Conservation (phyloP, 495 filamentous ascomycete species). For the Ramalina intermedia region DNA sequence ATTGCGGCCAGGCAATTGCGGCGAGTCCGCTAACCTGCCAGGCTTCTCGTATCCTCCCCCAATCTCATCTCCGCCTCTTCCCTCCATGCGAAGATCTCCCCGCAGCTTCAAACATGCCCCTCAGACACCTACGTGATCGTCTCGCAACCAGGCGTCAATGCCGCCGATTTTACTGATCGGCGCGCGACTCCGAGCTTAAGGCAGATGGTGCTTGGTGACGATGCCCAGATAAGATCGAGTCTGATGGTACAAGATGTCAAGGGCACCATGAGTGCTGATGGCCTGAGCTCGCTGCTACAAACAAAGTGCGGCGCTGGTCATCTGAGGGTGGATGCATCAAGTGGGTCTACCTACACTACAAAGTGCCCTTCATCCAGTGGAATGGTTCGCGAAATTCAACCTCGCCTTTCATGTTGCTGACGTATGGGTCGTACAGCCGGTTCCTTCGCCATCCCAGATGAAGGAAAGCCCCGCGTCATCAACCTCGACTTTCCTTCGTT, state of each 20-base stretch:
- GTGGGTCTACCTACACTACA: constrained; percentile 27
- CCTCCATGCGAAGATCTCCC: constrained; percentile 21
- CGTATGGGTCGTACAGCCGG: constrained; percentile 22
- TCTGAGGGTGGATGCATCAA: constrained; percentile 45
- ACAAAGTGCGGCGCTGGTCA: constrained; percentile 37
- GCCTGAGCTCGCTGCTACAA: constrained; percentile 37
- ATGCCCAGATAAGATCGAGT: constrained; percentile 33
- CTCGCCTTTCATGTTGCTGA: not conserved
- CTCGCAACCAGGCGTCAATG: constrained; percentile 61
- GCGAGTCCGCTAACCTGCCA: constrained; percentile 14
- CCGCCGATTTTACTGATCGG: constrained; percentile 42
- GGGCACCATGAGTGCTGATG: constrained; percentile 42
- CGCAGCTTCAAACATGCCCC: constrained; percentile 46
- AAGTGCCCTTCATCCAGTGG: too few relatives aligned
- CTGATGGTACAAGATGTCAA: constrained; percentile 46
- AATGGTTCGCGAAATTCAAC: not conserved
- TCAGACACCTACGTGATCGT: constrained; percentile 71
- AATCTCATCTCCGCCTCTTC: constrained; percentile 29
- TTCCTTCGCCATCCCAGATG: constrained; percentile 29
- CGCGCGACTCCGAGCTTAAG: constrained; percentile 47
- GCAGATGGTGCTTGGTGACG: constrained; percentile 33
- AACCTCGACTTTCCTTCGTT: constrained; percentile 38
- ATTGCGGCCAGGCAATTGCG: not conserved
- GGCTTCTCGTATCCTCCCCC: constrained; percentile 30
- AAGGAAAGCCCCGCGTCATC: constrained; percentile 33